Percentiles rank a stretch among this genome's conserved stretches.
phyloP scores from a whole-genome alignment of 208 protist species.

The Trypanosoma boissoni region DNA sequence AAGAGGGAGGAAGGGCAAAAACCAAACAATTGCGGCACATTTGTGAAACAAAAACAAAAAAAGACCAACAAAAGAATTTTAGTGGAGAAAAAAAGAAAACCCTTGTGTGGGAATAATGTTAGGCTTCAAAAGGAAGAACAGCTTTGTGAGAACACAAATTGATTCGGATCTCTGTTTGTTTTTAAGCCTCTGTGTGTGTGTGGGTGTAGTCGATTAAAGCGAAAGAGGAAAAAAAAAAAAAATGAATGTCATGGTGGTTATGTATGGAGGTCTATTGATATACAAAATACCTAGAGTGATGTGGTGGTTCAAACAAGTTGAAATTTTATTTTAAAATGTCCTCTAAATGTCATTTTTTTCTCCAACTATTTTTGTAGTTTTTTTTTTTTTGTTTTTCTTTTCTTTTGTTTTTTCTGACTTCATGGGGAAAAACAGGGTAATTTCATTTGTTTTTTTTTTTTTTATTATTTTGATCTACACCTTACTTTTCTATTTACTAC shows the following conservation, averaged over 20 bases:
- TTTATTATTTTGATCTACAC: not conserved
- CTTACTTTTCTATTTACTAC: not conserved
- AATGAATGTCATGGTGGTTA: too few relatives aligned
- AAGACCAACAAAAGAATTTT: conserved; percentile 12
- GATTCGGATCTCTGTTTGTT: too few relatives aligned
- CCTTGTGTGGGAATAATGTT: not conserved
- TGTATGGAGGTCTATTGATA: too few relatives aligned
- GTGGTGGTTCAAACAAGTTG: too few relatives aligned
- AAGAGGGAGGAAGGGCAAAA: not conserved
- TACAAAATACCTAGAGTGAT: too few relatives aligned
- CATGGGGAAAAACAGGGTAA: not conserved
- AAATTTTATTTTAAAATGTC: not conserved
- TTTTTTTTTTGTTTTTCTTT: not conserved
- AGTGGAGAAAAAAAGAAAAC: conserved; percentile 1
- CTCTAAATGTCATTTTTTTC: not conserved
- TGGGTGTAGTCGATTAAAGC: not conserved
- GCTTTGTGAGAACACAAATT: too few relatives aligned
- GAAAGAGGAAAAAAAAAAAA: not conserved
- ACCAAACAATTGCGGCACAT: not conserved
- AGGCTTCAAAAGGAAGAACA: too few relatives aligned
- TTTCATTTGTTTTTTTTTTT: not conserved
- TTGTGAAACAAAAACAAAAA: conserved; percentile 18
- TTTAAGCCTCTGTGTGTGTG: not conserved
- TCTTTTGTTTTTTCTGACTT: not conserved
- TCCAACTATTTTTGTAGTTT: not conserved